Percentiles rank a stretch among this genome's conserved stretches.
Evolutionary conservation across 352 stramenopile species (phyloP).

Genomic region (Phytophthora europaea): DNA sequence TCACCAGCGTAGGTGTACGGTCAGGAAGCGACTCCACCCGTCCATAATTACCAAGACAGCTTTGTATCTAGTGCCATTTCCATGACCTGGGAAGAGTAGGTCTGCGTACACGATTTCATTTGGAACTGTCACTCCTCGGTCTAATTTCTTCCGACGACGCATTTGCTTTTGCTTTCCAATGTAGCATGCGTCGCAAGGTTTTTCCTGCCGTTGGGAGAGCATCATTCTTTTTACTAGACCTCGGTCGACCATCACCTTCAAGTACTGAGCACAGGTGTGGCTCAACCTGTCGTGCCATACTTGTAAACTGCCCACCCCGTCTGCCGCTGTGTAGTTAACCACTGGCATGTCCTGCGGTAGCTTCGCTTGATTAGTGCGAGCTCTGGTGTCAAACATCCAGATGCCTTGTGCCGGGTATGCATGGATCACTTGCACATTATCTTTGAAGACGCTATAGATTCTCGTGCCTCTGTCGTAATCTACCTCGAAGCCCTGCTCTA

Average conservation of each 20-base stretch:
- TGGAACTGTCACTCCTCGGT: slow-evolving; percentile 1
- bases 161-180: slow-evolving; percentile 16
- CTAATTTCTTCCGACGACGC: neutral
- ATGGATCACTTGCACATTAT: neutral
- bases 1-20: slow-evolving; percentile 3
- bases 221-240: slow-evolving; percentile 6
- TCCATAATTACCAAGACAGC: slow-evolving; percentile 14
- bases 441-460: neutral
- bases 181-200: slow-evolving; percentile 8
- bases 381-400: neutral
- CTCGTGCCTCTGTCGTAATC: neutral
- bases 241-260: slow-evolving; percentile 12
- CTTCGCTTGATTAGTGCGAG: too few relatives aligned
- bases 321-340: neutral
- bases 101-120: slow-evolving; percentile 18
- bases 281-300: neutral
- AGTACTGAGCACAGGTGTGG: neutral
- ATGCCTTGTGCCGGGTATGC: slow-evolving; percentile 3
- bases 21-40: slow-evolving; percentile 15
- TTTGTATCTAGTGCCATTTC: slow-evolving; percentile 4
- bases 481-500: slow-evolving; percentile 7
- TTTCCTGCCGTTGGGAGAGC: neutral
- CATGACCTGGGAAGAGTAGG: slow-evolving; percentile 2
- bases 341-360: neutral
- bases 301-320: neutral